These are phyloP conservation scores for Nemania serpens DNA, from an alignment of 2,329 filamentous ascomycete genomes.

Conservation along the genomic window DNA sequence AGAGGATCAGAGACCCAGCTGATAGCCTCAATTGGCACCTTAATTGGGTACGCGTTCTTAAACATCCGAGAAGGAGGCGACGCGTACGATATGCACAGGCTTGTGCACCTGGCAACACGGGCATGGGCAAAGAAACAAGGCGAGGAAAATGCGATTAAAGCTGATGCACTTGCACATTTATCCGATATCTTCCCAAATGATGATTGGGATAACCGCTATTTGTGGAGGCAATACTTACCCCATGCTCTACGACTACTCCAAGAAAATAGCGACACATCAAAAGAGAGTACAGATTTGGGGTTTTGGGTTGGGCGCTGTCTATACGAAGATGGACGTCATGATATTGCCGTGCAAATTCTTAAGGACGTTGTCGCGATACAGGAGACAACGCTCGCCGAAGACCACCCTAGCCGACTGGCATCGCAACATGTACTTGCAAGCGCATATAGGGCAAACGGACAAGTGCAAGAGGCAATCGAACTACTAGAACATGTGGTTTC, in stretches of 20 bases:
- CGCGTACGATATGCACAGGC: conserved; percentile 15
- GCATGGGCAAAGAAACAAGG: neutral
- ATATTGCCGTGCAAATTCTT: conserved; percentile 4
- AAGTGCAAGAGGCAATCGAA: neutral
- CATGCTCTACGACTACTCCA: conserved; percentile 6
- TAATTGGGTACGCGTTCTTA: conserved; percentile 8
- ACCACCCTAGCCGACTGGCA: neutral
- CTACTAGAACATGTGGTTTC: neutral
- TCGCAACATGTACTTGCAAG: neutral
- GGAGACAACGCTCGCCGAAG: neutral
- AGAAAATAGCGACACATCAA: neutral
- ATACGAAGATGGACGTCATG: neutral
- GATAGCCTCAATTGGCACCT: conserved; percentile 5
- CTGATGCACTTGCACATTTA: conserved; percentile 4
- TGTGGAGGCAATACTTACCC: conserved; percentile 10
- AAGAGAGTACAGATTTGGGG: neutral
- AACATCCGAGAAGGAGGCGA: neutral
- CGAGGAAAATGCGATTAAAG: neutral
- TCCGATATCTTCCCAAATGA: conserved; percentile 40
- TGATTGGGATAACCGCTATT: conserved; percentile 3
- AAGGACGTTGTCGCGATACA: neutral
- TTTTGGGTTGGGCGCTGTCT: conserved; percentile 8
- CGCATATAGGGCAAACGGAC: neutral
- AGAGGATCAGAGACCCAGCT: conserved; percentile 10
- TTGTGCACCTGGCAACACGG: conserved; percentile 12